Evolutionary conservation across 2,329 filamentous ascomycete species (phyloP).

Genomic region (Penicillium sp.): DNA sequence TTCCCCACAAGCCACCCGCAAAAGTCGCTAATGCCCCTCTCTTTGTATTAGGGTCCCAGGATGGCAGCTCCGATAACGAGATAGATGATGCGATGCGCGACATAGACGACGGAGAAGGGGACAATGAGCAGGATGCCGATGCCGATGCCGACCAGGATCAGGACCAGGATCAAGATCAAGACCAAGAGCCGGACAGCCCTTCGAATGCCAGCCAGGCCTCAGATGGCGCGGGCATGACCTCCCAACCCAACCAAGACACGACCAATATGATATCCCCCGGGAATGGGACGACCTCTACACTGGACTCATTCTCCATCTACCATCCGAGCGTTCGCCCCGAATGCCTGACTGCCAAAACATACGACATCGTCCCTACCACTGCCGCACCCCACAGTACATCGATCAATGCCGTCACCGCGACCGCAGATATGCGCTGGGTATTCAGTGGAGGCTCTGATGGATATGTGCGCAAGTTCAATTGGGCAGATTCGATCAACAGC

Average conservation of each 20-base stretch:
- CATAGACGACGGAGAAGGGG: slow-evolving; percentile 42
- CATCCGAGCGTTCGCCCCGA: slow-evolving; percentile 72
- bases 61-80: slow-evolving; percentile 53
- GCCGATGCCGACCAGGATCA: slow-evolving; percentile 18
- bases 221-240: slow-evolving; percentile 36
- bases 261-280: slow-evolving; percentile 51
- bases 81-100: slow-evolving; percentile 50
- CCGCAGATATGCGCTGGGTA: slow-evolving; percentile 91
- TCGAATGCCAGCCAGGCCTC: slow-evolving; percentile 46
- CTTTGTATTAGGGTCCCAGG: slow-evolving; percentile 46
- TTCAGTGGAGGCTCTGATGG: slow-evolving; percentile 93
- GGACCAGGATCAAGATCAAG: slow-evolving; percentile 20
- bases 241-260: slow-evolving; percentile 51
- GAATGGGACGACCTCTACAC: slow-evolving; percentile 33
- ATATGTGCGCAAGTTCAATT: slow-evolving; percentile 96
- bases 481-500: slow-evolving; percentile 89
- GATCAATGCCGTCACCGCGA: slow-evolving; percentile 88
- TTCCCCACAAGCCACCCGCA: not conserved
- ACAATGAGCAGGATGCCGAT: slow-evolving; percentile 38
- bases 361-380: slow-evolving; percentile 97
- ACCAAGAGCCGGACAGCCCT: slow-evolving; percentile 41
- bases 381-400: slow-evolving; percentile 94
- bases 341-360: slow-evolving; percentile 74
- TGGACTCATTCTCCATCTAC: slow-evolving; percentile 45
- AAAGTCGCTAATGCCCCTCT: slow-evolving; percentile 4